These are phyloP conservation scores for Straminergon stramineum DNA, from an alignment of 225 moss, liverwort and hornwort species.

Conservation along the genomic window DNA sequence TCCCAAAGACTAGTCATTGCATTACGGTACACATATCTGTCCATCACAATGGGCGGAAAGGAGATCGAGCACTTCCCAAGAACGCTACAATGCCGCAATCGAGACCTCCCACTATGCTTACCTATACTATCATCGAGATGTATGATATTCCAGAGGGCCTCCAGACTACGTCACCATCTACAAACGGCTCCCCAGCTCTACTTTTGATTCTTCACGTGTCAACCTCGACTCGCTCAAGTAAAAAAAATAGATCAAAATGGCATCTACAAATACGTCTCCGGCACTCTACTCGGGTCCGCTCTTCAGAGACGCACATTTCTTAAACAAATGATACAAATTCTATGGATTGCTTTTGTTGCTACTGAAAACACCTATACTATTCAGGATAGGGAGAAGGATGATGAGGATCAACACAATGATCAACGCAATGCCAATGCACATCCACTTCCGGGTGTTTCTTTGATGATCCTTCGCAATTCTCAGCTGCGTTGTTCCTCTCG, in stretches of 20 bases:
- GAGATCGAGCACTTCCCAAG: constrained; percentile 1
- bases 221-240: background rate
- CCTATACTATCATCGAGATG: background rate
- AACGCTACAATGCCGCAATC: background rate
- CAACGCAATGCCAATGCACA: constrained; percentile 9
- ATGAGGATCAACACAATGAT: constrained; percentile 18
- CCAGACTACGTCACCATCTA: background rate
- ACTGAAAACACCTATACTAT: background rate
- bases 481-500: constrained; percentile 10
- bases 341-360: background rate
- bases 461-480: constrained; percentile 8
- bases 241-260: background rate
- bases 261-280: background rate
- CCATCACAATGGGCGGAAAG: background rate
- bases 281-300: background rate
- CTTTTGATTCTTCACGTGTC: background rate
- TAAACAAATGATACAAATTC: background rate
- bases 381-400: constrained; percentile 21
- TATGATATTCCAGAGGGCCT: background rate
- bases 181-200: background rate
- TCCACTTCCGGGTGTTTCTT: constrained; percentile 14
- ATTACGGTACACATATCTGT: background rate
- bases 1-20: background rate
- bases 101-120: background rate
- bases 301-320: background rate